phyloP scores from a whole-genome alignment of 179 eudicot genomes.

The Gypsophila paniculata region DNA sequence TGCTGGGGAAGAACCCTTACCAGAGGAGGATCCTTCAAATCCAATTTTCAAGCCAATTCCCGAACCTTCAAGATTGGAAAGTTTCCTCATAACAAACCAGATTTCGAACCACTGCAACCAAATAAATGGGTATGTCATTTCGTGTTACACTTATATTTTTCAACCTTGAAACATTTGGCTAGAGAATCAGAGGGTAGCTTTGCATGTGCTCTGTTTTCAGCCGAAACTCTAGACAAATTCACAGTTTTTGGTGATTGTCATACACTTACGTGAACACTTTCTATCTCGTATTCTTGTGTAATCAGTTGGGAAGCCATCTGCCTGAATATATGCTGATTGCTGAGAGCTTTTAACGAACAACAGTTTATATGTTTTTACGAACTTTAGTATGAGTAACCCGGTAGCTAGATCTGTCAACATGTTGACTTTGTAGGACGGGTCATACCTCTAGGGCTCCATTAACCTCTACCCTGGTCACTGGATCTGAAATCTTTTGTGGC shows the following conservation, averaged over 20 bases:
- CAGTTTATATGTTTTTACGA: background rate
- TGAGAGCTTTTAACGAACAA: background rate
- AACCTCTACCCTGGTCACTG: background rate
- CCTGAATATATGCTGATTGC: background rate
- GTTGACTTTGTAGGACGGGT: background rate
- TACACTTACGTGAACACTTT: background rate
- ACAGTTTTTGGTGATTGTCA: background rate
- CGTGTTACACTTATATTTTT: background rate
- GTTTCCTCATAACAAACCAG: conserved; percentile 88
- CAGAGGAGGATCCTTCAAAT: conserved; percentile 91
- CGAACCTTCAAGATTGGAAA: conserved; percentile 84
- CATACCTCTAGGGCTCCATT: no score
- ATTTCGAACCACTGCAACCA: conserved; percentile 90
- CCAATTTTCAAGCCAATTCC: conserved; percentile 76
- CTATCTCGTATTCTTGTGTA: no score
- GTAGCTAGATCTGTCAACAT: background rate
- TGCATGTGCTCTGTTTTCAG: no score
- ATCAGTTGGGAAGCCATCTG: background rate
- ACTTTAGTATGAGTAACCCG: background rate
- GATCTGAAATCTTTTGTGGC: conserved; percentile 5
- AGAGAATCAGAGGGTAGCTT: no score
- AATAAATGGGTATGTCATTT: conserved; percentile 68
- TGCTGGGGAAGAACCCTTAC: conserved; percentile 90
- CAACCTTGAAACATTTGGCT: background rate
- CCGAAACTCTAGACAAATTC: background rate